Evolutionary conservation across 2,329 filamentous ascomycete species (phyloP), one percentile per base, ranked within the genome.

Genomic region (Ophiostoma perfectum): DNA sequence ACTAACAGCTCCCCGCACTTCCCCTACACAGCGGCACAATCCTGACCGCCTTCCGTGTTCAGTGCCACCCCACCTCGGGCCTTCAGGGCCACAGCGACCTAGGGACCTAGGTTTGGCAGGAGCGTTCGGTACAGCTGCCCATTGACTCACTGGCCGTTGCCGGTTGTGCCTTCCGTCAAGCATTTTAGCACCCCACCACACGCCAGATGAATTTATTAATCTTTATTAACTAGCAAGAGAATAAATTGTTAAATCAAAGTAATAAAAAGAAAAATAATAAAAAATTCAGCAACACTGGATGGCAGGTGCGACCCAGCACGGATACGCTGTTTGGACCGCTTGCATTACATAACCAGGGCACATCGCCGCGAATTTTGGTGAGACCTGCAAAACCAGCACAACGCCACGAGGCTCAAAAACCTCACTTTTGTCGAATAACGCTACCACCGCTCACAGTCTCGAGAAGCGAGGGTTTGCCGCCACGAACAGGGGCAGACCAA

Each of bases 11-110:
- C 70, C 69, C 71, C 69, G 70, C 69, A 66, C 58, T 69, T 52
- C n/a, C 49, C 12, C 38, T 49, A 27, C 16, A 45, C 66, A n/a
- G 39, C 64, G 71, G 71, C 72, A 73, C 62, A 73, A 72, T 8
- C 18, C 64, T 72, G 71, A 73, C 71, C 71, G 73, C 73, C 72
- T 73, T 70, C 73, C 67, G 38, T 64, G 58, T 71, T 68, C 9
- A 67, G 70, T 41, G 67, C 63, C 67, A 68, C 62, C 44, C 18
- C 64, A 68, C 68, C 73, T 73, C 72, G 69, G 71, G n/a, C 49
- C 65, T 55, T 36, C 64, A 16, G 52, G 62, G 58, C 58, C 39
- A 16, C 8, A 42, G 60, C 8, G 27, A n/a, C 36, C 58, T 8
- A n/a, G 12, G 27, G 27, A 27, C 27, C 27, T 27, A 27, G 2